Conservation (phyloP, 2,329 filamentous ascomycete species). For the Rhytidhysteron rufulum region DNA sequence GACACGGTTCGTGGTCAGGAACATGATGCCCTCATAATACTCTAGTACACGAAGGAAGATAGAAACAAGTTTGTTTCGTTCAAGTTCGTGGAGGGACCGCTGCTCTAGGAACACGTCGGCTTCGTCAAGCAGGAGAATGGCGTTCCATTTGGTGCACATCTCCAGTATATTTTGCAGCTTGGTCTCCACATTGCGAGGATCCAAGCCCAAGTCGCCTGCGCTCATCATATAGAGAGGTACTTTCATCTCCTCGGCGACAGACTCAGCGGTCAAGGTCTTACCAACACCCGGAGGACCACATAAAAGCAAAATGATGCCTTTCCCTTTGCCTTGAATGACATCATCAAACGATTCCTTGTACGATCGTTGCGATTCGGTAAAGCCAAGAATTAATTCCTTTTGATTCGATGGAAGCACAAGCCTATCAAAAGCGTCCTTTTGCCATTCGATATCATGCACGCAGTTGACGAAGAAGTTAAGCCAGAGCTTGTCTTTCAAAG, state of each 20-base stretch:
- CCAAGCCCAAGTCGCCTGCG: conserved; percentile 48
- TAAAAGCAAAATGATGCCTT: conserved; percentile 50
- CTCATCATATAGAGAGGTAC: conserved; percentile 50
- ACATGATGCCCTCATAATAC: conserved; percentile 38
- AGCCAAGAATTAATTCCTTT: conserved; percentile 30
- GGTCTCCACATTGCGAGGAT: conserved; percentile 40
- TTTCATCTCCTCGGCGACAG: conserved; percentile 46
- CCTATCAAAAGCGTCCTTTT: conserved; percentile 23
- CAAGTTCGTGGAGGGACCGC: conserved; percentile 21
- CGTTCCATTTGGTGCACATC: conserved; percentile 50
- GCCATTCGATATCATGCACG: conserved; percentile 28
- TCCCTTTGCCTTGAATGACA: conserved; percentile 46
- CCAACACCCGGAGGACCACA: conserved; percentile 52
- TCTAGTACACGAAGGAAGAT: conserved; percentile 38
- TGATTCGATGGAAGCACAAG: conserved; percentile 26
- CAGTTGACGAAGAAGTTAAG: conserved; percentile 26
- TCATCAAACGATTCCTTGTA: conserved; percentile 21
- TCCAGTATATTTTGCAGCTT: conserved; percentile 45
- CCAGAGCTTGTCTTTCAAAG: conserved; percentile 24
- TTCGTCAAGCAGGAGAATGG: conserved; percentile 51
- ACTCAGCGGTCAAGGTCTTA: conserved; percentile 45
- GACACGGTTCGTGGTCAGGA: conserved; percentile 40
- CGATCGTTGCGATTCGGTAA: conserved; percentile 25
- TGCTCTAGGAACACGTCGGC: conserved; percentile 38
- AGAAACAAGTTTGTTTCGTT: conserved; percentile 24